Percentiles rank a stretch among this genome's conserved stretches.
These are phyloP conservation scores for Trichomonascaceae sp. DNA, from an alignment of 1,139 yeast genomes.

Conservation along the genomic window DNA sequence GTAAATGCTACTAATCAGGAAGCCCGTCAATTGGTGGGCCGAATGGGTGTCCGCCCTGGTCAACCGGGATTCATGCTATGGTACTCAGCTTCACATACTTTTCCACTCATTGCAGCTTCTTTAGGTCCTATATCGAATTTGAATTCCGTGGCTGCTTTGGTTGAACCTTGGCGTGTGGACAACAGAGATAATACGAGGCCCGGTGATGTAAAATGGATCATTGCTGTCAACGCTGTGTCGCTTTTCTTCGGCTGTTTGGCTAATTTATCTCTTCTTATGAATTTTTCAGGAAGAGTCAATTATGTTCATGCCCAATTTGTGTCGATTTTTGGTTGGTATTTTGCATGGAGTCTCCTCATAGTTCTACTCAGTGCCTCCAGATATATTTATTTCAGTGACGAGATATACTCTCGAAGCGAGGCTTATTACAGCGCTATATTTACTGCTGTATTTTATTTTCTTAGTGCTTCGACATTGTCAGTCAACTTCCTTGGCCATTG, in stretches of 20 bases:
- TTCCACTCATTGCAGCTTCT: constrained; percentile 72
- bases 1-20: background rate
- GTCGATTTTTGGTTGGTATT: constrained; percentile 57
- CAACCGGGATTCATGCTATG: constrained; percentile 33
- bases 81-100: constrained; percentile 57
- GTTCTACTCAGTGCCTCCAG: constrained; percentile 40
- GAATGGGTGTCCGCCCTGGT: constrained; percentile 17
- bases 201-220: constrained; percentile 39
- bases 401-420: constrained; percentile 36
- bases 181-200: constrained; percentile 20
- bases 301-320: constrained; percentile 55
- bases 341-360: constrained; percentile 49
- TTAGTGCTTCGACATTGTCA: constrained; percentile 47
- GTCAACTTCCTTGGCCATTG: constrained; percentile 59
- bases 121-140: constrained; percentile 72
- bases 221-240: constrained; percentile 54
- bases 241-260: constrained; percentile 60
- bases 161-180: constrained; percentile 57
- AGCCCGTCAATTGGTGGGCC: background rate
- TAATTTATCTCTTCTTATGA: constrained; percentile 58
- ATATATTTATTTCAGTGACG: constrained; percentile 19
- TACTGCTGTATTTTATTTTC: constrained; percentile 54
- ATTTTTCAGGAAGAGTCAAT: constrained; percentile 53
- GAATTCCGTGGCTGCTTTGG: constrained; percentile 64
- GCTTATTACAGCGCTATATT: constrained; percentile 76